Conservation (phyloP, 371 early-diverging fungal species). For the Dichotomocladium elegans region DNA sequence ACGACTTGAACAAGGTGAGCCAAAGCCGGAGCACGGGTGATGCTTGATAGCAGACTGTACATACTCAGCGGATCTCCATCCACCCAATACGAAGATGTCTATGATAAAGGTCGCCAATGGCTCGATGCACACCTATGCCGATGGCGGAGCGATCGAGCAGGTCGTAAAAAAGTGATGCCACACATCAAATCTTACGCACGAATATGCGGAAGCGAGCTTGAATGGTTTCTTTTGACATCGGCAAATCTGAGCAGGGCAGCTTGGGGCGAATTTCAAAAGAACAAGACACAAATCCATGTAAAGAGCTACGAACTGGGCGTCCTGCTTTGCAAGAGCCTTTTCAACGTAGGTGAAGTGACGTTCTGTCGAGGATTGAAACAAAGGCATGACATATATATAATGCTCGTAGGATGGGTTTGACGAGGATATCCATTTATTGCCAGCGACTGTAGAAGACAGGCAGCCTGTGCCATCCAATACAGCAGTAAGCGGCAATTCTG, state of each 20-base stretch:
- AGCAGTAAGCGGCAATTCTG: no score
- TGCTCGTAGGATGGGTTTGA: background rate
- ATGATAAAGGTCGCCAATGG: slow-evolving; percentile 51
- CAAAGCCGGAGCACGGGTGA: background rate
- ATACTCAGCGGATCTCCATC: slow-evolving; percentile 16
- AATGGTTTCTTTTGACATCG: slow-evolving; percentile 54
- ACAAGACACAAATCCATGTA: slow-evolving; percentile 42
- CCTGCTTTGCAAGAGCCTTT: slow-evolving; percentile 41
- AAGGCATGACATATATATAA: background rate
- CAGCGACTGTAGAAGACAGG: slow-evolving; percentile 6
- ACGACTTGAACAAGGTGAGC: slow-evolving; percentile 15
- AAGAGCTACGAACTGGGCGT: slow-evolving; percentile 63
- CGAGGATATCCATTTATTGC: background rate
- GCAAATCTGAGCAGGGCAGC: slow-evolving; percentile 59
- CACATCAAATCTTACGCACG: slow-evolving; percentile 52
- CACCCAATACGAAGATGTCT: slow-evolving; percentile 15
- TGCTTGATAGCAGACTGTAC: background rate
- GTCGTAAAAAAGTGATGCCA: slow-evolving; percentile 57
- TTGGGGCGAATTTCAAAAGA: slow-evolving; percentile 49
- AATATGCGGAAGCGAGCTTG: slow-evolving; percentile 13
- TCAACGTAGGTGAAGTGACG: slow-evolving; percentile 27
- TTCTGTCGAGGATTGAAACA: background rate
- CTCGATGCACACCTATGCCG: slow-evolving; percentile 40
- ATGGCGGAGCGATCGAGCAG: slow-evolving; percentile 48
- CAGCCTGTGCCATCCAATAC: background rate